A percentile compares a stretch with the other conserved stretches of the same genome.
Conservation (phyloP, 768 basidiomycete genomes). For the Phaeotremella skinneri region DNA sequence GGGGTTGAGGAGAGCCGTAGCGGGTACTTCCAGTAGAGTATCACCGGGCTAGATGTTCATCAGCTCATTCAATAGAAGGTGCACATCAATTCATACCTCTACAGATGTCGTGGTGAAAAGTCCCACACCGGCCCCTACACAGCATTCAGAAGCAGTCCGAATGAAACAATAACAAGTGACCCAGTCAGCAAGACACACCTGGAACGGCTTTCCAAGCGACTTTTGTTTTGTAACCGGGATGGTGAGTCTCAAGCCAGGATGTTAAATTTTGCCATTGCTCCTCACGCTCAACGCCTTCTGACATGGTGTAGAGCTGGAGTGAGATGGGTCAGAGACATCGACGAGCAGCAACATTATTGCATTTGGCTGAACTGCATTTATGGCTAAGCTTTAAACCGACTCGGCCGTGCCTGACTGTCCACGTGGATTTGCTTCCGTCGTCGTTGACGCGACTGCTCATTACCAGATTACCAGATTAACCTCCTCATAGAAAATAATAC, state of each 20-base stretch:
- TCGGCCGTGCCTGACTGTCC: too few relatives aligned
- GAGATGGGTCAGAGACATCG: too few relatives aligned
- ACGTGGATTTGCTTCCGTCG: too few relatives aligned
- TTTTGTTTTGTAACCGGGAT: conserved; percentile 52
- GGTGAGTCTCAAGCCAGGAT: conserved; percentile 58
- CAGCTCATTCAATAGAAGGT: neutral
- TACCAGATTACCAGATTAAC: too few relatives aligned
- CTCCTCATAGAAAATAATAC: too few relatives aligned
- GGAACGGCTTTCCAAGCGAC: conserved; percentile 59
- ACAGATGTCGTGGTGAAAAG: conserved; percentile 60
- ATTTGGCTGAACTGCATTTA: too few relatives aligned
- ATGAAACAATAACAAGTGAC: neutral
- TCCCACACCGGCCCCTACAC: conserved; percentile 67
- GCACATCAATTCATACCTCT: conserved; percentile 52
- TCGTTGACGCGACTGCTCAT: too few relatives aligned
- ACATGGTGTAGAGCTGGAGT: too few relatives aligned
- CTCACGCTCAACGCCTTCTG: neutral
- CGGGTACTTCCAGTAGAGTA: conserved; percentile 68
- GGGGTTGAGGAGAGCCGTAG: conserved; percentile 67
- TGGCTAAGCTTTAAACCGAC: too few relatives aligned
- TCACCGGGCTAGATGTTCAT: conserved; percentile 55
- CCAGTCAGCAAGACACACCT: conserved; percentile 54
- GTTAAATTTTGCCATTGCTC: conserved; percentile 57
- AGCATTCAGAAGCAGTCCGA: neutral
- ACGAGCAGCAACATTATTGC: too few relatives aligned